Conservation (phyloP, 2,329 filamentous ascomycete species). For the Botrytis pseudocinerea region DNA sequence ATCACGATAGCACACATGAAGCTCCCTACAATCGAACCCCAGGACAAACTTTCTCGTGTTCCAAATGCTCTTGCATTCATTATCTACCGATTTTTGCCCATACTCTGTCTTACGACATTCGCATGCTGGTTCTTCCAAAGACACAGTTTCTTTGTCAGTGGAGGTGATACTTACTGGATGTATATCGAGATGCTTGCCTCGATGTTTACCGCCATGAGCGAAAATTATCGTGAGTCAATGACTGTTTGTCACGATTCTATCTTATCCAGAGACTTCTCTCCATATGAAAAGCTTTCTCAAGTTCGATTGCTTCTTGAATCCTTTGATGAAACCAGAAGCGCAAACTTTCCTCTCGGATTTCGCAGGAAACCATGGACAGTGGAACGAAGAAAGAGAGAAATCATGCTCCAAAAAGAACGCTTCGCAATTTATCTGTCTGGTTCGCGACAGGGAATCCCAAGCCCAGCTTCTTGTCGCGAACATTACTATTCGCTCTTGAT, state of each 20-base stretch:
- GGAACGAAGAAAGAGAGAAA: neutral
- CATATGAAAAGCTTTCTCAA: neutral
- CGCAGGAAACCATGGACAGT: neutral
- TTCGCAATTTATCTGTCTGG: neutral
- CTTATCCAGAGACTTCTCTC: neutral
- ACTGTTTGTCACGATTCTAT: neutral
- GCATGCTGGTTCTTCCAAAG: too few species aligned
- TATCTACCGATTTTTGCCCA: neutral
- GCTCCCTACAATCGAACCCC: neutral
- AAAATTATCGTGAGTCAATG: too few species aligned
- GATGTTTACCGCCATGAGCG: fast-evolving
- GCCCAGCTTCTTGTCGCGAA: fast-evolving
- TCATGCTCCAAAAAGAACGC: neutral
- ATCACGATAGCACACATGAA: neutral
- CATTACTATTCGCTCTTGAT: fast-evolving
- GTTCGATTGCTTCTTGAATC: neutral
- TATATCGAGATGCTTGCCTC: fast-evolving
- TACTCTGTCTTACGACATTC: neutral
- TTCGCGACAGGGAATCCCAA: neutral
- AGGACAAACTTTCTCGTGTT: neutral
- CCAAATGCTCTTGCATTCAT: neutral
- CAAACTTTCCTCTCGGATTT: neutral
- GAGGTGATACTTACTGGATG: fast-evolving
- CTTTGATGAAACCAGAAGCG: neutral
- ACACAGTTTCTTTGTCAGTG: neutral